phyloP scores from a whole-genome alignment of 176 grass and related monocot genomes.

The Thinopyrum elongatum region DNA sequence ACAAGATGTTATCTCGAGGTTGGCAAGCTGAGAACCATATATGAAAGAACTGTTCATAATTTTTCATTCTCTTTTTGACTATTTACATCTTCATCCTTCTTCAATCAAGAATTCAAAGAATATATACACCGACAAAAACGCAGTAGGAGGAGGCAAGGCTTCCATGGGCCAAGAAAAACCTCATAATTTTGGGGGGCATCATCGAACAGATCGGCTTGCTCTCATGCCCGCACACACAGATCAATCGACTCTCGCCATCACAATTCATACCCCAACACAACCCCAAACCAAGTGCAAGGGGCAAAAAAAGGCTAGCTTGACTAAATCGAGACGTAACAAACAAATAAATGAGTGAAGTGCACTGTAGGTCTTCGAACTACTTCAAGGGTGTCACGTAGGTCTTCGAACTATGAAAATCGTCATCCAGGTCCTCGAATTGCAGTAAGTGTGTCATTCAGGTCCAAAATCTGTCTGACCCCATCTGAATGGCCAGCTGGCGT shows the following conservation, averaged over 20 bases:
- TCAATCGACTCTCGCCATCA: neutral
- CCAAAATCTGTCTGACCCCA: too few species aligned
- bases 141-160: neutral
- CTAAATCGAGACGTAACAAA: conserved; percentile 10
- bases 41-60: neutral
- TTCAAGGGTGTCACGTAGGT: too few species aligned
- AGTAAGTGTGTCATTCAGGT: too few species aligned
- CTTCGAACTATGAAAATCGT: too few species aligned
- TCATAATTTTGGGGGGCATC: conserved; percentile 9
- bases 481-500: too few species aligned
- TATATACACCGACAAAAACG: neutral
- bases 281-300: neutral
- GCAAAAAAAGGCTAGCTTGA: conserved; percentile 22
- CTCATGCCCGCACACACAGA: conserved; percentile 1
- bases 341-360: too few species aligned
- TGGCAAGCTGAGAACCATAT: neutral
- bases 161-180: conserved; percentile 17
- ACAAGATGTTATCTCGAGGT: neutral
- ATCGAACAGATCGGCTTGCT: conserved; percentile 24
- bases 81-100: conserved; percentile 13
- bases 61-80: neutral
- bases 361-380: too few species aligned
- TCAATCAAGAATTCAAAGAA: conserved; percentile 26
- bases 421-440: too few species aligned
- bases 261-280: conserved; percentile 9